Percentiles rank a stretch among this genome's conserved stretches.
These are phyloP conservation scores for Mucor plumbeus DNA, from an alignment of 371 early-diverging fungal species.

Conservation along the genomic window DNA sequence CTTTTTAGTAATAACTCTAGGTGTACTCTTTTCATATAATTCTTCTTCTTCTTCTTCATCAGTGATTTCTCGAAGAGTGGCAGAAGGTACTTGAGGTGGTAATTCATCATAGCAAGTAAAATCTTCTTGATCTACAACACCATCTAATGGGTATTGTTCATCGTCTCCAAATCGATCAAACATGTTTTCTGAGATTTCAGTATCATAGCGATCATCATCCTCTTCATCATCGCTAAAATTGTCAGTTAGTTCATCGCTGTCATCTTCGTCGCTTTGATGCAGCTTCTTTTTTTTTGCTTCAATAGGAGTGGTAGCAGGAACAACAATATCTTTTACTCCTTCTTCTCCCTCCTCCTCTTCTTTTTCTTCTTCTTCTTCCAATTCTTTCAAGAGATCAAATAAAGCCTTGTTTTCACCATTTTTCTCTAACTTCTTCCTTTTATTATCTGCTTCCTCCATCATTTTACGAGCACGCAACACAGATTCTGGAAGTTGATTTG, in stretches of 20 bases:
- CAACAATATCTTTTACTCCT: not conserved
- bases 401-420: conserved; percentile 48
- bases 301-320: not conserved
- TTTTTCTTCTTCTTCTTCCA: conserved; percentile 56
- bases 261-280: conserved; percentile 24
- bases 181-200: conserved; percentile 44
- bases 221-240: conserved; percentile 19
- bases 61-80: conserved; percentile 10
- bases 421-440: conserved; percentile 1
- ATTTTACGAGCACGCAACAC: conserved; percentile 39
- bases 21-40: conserved; percentile 29
- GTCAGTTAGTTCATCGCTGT: conserved; percentile 52
- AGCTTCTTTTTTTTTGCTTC: not conserved
- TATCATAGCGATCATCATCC: conserved; percentile 55
- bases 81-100: conserved; percentile 4
- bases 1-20: conserved; percentile 21
- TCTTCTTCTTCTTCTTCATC: conserved; percentile 42
- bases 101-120: conserved; percentile 56
- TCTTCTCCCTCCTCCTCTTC: conserved; percentile 27
- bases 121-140: conserved; percentile 60
- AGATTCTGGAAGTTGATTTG: conserved; percentile 25
- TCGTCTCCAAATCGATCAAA: conserved; percentile 62
- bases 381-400: conserved; percentile 55
- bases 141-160: conserved; percentile 59
- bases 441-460: conserved; percentile 20